Percentiles rank a stretch among this genome's conserved stretches.
Conservation (phyloP, 345 rosid species). For the Gossypium arboreum region DNA sequence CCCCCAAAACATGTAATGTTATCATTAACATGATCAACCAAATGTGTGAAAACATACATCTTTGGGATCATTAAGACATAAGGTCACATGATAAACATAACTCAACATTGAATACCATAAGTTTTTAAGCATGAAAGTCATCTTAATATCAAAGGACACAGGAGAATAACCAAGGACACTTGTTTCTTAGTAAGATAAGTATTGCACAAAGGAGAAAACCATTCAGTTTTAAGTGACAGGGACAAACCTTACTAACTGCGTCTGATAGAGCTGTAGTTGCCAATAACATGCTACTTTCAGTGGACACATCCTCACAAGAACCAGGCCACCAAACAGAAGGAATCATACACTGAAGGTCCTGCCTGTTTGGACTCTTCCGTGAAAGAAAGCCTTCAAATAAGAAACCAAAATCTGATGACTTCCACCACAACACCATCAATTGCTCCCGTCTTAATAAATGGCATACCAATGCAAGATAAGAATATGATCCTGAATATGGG, state of each 20-base stretch:
- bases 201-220: not conserved
- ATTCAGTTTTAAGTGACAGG: not conserved
- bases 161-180: not conserved
- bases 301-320: slow-evolving; percentile 70
- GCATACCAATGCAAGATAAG: slow-evolving; percentile 81
- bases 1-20: not conserved
- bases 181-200: not conserved
- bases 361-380: slow-evolving; percentile 64
- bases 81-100: not conserved
- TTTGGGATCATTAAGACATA: not conserved
- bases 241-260: slow-evolving; percentile 62
- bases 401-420: slow-evolving; percentile 60
- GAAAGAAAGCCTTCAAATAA: slow-evolving; percentile 87
- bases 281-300: slow-evolving; percentile 77
- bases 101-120: not conserved
- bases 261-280: slow-evolving; percentile 73
- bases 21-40: not conserved
- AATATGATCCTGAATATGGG: slow-evolving; percentile 90
- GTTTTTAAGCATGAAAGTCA: not conserved
- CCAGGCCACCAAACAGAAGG: slow-evolving; percentile 99
- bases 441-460: slow-evolving; percentile 72
- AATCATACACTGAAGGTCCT: slow-evolving; percentile 79
- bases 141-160: not conserved
- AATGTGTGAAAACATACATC: not conserved
- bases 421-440: slow-evolving; percentile 87